A percentile compares a stretch with the other conserved stretches of the same genome.
Conservation (phyloP, 805 yeast genomes). For the Candida stauntonica region DNA sequence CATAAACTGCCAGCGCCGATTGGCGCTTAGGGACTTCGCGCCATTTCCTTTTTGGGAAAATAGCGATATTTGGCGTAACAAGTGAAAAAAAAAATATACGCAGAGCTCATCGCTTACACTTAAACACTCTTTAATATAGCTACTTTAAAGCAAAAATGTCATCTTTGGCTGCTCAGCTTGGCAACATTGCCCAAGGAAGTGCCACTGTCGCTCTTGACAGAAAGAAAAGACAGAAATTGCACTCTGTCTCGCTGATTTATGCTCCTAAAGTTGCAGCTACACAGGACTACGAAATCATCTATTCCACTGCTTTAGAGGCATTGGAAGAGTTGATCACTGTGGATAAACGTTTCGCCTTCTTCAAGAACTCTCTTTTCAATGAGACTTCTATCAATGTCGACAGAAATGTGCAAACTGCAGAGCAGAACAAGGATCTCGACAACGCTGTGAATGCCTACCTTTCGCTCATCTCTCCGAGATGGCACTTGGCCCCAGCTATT, state of each 20-base stretch:
- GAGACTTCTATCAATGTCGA: constrained; percentile 78
- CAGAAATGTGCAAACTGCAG: constrained; percentile 75
- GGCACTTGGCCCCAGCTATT: constrained; percentile 69
- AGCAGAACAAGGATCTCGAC: constrained; percentile 70
- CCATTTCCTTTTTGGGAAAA: too few species aligned
- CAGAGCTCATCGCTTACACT: too few species aligned
- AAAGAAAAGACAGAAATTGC: constrained; percentile 79
- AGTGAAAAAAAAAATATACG: not conserved
- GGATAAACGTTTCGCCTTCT: constrained; percentile 71
- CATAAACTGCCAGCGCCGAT: not conserved
- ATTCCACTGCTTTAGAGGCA: constrained; percentile 68
- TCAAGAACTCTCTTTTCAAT: constrained; percentile 70
- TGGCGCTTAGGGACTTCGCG: not conserved
- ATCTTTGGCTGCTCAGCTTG: constrained; percentile 78
- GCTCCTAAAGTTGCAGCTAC: constrained; percentile 87
- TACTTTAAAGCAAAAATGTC: constrained; percentile 32
- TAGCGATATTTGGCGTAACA: too few species aligned
- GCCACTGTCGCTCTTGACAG: constrained; percentile 80
- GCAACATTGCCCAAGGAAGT: constrained; percentile 58
- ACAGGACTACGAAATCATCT: constrained; percentile 86
- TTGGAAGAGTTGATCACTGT: constrained; percentile 64
- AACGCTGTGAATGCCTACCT: constrained; percentile 72
- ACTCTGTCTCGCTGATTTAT: constrained; percentile 82
- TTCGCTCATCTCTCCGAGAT: constrained; percentile 68
- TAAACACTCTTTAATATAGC: not conserved